A percentile compares a stretch with the other conserved stretches of the same genome.
Conservation (phyloP, 352 stramenopile genomes). For the Phytopythium vexans region DNA sequence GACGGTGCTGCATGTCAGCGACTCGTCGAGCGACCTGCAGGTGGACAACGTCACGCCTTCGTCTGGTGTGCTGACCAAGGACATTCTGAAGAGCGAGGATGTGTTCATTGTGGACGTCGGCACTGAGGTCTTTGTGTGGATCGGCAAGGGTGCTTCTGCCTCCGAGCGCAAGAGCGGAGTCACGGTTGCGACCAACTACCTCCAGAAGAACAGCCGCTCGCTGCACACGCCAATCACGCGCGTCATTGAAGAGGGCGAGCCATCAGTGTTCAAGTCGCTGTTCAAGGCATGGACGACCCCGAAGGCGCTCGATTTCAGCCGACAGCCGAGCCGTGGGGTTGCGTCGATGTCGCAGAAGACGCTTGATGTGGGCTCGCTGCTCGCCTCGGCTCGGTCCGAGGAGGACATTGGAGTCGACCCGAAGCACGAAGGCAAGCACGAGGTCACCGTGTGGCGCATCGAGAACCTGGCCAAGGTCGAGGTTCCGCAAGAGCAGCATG, state of each 20-base stretch:
- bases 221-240: slow-evolving; percentile 75
- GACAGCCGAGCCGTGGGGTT: slow-evolving; percentile 43
- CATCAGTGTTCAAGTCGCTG: slow-evolving; percentile 79
- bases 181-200: slow-evolving; percentile 80
- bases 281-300: slow-evolving; percentile 79
- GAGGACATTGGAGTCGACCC: slow-evolving; percentile 72
- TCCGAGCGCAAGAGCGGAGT: slow-evolving; percentile 88
- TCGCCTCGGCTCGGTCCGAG: slow-evolving; percentile 41
- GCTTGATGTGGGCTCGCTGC: slow-evolving; percentile 57
- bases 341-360: slow-evolving; percentile 41
- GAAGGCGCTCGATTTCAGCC: slow-evolving; percentile 63
- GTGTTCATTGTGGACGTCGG: slow-evolving; percentile 93
- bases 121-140: slow-evolving; percentile 90
- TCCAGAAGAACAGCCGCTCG: slow-evolving; percentile 54
- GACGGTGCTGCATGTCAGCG: slow-evolving; percentile 74
- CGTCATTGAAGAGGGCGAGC: slow-evolving; percentile 83
- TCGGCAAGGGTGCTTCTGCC: slow-evolving; percentile 81
- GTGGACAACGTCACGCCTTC: slow-evolving; percentile 63
- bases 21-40: slow-evolving; percentile 52
- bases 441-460: slow-evolving; percentile 89
- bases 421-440: slow-evolving; percentile 66
- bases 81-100: slow-evolving; percentile 80
- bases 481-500: slow-evolving; percentile 73
- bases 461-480: slow-evolving; percentile 89
- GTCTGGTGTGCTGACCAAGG: slow-evolving; percentile 72